Evolutionary conservation across 306 rosid genomes (phyloP), one percentile per base, ranked within the genome.

Genomic region (Lablab purpureus): DNA sequence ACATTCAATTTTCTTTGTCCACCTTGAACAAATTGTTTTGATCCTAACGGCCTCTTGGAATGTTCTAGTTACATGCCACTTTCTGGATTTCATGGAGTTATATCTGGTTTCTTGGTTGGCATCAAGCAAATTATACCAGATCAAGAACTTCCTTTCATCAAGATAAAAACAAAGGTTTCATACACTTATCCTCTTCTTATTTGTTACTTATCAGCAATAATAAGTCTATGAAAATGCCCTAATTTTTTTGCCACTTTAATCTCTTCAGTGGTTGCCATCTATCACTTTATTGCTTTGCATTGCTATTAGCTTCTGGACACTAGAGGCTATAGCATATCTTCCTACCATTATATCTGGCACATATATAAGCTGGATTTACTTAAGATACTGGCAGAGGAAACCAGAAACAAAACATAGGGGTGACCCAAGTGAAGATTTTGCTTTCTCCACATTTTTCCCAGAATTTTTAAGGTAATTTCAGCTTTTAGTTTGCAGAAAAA

Each of bases 341-440:
- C 97, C 97, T 21, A 89, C 90, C 50, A 47, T 92, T 25, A 84
- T 90, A 84, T 90, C 86, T 85, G 97, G 97, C 58, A 86, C 91
- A 47, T 92, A 92, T 84, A 71, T 80, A 23, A 87, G 96, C 88
- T 92, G 97, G 97, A 87, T 92, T 87, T 92, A 92, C 85, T 96
- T 92, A 72, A 92, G 97, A 90, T 89, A 86, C 88, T 92, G 91
- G 96, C 97, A 92, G 84, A 83, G 77, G 82, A 92, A 89, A 78
- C 91, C 84, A 77, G 97, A 92, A 75, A 81, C 97, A 9, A 90
- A 92, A 81, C 84, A 80, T 65, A 89, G 89, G 86, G 97, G 97
- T 75, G 96, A 92, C 52, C 97, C 92, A 5, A 92, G 94, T 85
- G 96, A 90, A 74, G 97, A 92, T 82, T 92, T 92, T 90, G 96